These are phyloP conservation scores for Mycogone perniciosa DNA, from an alignment of 2,329 filamentous ascomycete genomes.

Conservation along the genomic window DNA sequence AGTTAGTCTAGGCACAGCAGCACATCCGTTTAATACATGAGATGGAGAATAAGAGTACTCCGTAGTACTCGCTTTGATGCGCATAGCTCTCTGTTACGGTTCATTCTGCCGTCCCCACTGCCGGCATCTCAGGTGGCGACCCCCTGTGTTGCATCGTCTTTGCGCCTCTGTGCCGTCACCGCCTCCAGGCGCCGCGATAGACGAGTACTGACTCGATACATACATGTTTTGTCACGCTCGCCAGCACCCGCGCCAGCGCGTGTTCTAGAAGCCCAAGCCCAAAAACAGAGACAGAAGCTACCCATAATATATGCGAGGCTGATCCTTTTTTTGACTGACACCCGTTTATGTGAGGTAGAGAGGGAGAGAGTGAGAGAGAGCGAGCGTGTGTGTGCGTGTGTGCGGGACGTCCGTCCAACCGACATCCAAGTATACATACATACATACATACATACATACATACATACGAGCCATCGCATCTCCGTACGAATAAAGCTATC, in stretches of 20 bases:
- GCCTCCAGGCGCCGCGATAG: no score
- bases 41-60: no score
- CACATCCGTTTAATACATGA: not conserved
- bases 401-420: constrained; percentile 1
- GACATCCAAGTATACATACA: not conserved
- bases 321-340: constrained; percentile 2
- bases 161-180: no score
- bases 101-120: no score
- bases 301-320: no score
- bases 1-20: not conserved
- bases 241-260: no score
- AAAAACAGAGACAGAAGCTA: not conserved
- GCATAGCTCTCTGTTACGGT: not conserved
- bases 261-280: no score
- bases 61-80: not conserved
- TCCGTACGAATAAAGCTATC: not conserved
- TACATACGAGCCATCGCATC: not conserved
- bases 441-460: not conserved
- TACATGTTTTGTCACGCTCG: no score
- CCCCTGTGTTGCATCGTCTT: no score
- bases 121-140: no score
- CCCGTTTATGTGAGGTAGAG: not conserved
- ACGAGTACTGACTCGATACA: no score
- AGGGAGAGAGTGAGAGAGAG: constrained; percentile 1
- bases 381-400: constrained; percentile 2